Percentiles rank a stretch among this genome's conserved stretches.
phyloP scores from a whole-genome alignment of 768 basidiomycete genomes.

The Lentinula lateritia region DNA sequence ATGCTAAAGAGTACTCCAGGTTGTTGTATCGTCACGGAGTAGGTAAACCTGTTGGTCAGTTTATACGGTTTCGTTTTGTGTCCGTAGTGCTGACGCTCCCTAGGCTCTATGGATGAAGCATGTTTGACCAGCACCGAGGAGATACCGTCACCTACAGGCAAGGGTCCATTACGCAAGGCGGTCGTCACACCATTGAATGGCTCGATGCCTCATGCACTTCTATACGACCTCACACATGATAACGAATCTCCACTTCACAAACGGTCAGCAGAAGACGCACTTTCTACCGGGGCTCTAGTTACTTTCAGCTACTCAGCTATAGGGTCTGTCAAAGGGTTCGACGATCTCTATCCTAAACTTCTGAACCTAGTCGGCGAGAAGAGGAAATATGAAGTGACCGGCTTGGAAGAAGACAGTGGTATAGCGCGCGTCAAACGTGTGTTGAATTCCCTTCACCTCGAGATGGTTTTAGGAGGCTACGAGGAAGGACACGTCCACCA shows the following conservation, averaged over 20 bases:
- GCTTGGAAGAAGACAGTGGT: slow-evolving; percentile 48
- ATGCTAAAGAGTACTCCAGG: slow-evolving; percentile 87
- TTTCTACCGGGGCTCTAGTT: slow-evolving; percentile 91
- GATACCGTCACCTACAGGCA: slow-evolving; percentile 76
- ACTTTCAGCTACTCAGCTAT: slow-evolving; percentile 85
- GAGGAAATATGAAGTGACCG: slow-evolving; percentile 69
- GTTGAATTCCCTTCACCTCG: slow-evolving; percentile 82
- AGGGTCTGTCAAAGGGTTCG: slow-evolving; percentile 95
- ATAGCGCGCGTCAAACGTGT: slow-evolving; percentile 61
- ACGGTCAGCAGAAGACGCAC: slow-evolving; percentile 88
- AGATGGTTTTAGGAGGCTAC: slow-evolving; percentile 85
- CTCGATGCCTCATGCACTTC: slow-evolving; percentile 83
- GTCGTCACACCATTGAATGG: slow-evolving; percentile 78
- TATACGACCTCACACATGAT: slow-evolving; percentile 97
- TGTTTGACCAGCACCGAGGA: slow-evolving; percentile 76
- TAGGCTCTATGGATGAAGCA: slow-evolving; percentile 90
- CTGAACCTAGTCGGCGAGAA: slow-evolving; percentile 84
- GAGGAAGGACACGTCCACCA: slow-evolving; percentile 96
- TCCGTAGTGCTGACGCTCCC: neutral
- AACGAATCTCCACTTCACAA: slow-evolving; percentile 91
- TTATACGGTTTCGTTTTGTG: neutral
- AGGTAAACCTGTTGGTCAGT: slow-evolving; percentile 84
- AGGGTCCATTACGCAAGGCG: slow-evolving; percentile 71
- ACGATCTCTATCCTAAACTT: slow-evolving; percentile 95
- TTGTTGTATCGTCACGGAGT: slow-evolving; percentile 87